A percentile compares a stretch with the other conserved stretches of the same genome.
Conservation (phyloP, 73 alveolate species). For the Paramecium sexaurelia region DNA sequence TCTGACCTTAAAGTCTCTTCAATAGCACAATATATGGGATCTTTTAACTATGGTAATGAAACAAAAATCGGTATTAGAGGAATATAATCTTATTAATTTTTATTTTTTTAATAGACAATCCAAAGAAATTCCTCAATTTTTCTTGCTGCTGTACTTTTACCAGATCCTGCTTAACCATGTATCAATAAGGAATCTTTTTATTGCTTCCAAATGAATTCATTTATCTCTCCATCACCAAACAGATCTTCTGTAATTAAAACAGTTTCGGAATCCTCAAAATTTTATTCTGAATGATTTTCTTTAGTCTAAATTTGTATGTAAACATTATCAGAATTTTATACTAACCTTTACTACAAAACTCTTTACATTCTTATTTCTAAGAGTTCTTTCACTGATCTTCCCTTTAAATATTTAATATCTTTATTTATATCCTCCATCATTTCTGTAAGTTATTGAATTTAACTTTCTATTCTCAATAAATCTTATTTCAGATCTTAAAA, state of each 20-base stretch:
- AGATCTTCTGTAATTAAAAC: neutral
- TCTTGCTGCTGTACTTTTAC: slow-evolving; percentile 28
- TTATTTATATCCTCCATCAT: neutral
- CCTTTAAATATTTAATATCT: slow-evolving; percentile 32
- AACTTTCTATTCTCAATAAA: neutral
- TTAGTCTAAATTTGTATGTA: neutral
- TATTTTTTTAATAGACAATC: neutral
- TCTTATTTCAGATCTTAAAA: slow-evolving; percentile 5
- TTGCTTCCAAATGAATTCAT: neutral
- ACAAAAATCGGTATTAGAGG: neutral
- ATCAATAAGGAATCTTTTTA: neutral
- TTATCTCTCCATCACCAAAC: slow-evolving; percentile 10
- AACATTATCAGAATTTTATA: slow-evolving; percentile 5
- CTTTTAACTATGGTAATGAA: neutral
- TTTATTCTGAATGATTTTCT: neutral
- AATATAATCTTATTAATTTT: neutral
- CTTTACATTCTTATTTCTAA: slow-evolving; percentile 36
- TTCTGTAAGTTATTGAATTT: neutral
- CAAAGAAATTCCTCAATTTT: slow-evolving; percentile 41
- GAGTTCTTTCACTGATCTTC: neutral
- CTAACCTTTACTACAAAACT: neutral
- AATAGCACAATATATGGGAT: neutral
- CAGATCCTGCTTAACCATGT: slow-evolving; percentile 40
- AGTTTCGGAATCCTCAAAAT: neutral
- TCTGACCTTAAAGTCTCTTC: slow-evolving; percentile 23